A percentile compares a stretch with the other conserved stretches of the same genome.
Evolutionary conservation across 1,284 basidiomycete genomes (phyloP).

Genomic region (Mycena sp.): DNA sequence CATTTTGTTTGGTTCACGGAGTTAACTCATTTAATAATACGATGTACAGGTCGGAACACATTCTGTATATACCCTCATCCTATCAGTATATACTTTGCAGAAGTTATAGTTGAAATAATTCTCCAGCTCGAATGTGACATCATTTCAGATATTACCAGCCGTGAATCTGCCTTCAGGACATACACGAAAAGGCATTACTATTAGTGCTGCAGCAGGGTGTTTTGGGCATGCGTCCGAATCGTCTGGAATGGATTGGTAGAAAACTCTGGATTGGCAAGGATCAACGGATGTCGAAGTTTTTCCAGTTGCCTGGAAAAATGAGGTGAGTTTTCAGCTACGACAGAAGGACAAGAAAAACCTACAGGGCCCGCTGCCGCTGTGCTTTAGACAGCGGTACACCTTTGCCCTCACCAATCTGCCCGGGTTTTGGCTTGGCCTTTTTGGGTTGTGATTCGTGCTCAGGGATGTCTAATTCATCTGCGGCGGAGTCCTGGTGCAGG

Average conservation of each 20-base stretch:
- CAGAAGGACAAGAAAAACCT: conserved; percentile 43
- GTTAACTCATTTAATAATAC: conserved; percentile 12
- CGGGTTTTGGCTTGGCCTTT: conserved; percentile 44
- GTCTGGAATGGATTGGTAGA: conserved; percentile 79
- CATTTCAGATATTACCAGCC: not conserved
- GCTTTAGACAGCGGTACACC: conserved; percentile 65
- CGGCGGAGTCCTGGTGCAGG: no score
- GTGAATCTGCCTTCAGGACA: not conserved
- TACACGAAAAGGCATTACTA: not conserved
- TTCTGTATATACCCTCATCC: conserved; percentile 22
- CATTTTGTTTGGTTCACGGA: conserved; percentile 10
- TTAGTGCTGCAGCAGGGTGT: conserved; percentile 71
- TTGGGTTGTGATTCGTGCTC: conserved; percentile 28
- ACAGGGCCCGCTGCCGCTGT: conserved; percentile 79
- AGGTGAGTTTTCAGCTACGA: not conserved
- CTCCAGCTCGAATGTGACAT: no score
- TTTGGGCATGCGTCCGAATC: conserved; percentile 82
- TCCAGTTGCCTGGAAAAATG: conserved; percentile 64
- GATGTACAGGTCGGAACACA: no score
- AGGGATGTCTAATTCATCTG: not conserved
- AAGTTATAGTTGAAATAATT: no score
- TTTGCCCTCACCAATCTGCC: conserved; percentile 78
- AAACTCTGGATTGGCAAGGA: conserved; percentile 75
- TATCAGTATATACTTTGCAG: no score
- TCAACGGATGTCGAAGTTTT: conserved; percentile 73